Conservation (phyloP, 768 basidiomycete genomes). For the Leccinellum rugosiceps region DNA sequence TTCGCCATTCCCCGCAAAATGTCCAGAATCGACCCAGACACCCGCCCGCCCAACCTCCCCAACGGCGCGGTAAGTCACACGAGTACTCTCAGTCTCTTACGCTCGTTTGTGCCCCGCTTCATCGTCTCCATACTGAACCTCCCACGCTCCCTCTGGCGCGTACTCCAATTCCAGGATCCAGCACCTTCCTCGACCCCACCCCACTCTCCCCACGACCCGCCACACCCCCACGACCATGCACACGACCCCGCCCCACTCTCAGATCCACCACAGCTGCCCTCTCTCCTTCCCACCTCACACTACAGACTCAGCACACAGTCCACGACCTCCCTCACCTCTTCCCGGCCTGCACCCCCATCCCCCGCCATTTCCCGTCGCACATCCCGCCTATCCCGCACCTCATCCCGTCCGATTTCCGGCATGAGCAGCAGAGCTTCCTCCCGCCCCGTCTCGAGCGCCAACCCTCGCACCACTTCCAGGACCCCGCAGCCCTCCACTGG, state of each 20-base stretch:
- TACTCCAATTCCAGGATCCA: slow-evolving; percentile 28
- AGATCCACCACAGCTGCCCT: slow-evolving; percentile 4
- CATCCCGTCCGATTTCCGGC: slow-evolving; percentile 24
- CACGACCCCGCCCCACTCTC: not conserved
- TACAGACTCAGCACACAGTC: slow-evolving; percentile 25
- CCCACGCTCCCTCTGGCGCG: slow-evolving; percentile 26
- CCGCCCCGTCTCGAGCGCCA: slow-evolving; percentile 10
- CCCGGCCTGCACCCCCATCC: slow-evolving; percentile 60
- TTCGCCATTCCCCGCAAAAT: slow-evolving; percentile 47
- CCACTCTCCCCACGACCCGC: slow-evolving; percentile 35
- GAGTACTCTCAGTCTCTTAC: slow-evolving; percentile 23
- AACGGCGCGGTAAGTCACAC: slow-evolving; percentile 30
- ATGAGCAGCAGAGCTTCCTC: slow-evolving; percentile 17
- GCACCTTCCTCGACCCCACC: too few relatives aligned
- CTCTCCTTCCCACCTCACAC: slow-evolving; percentile 1
- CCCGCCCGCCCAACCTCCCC: not conserved
- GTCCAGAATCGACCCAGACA: slow-evolving; percentile 13
- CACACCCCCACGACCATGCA: not conserved
- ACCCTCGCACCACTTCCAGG: not conserved
- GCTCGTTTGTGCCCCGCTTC: slow-evolving; percentile 26
- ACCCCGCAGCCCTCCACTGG: not conserved
- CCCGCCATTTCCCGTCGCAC: slow-evolving; percentile 47
- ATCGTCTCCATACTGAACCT: slow-evolving; percentile 30
- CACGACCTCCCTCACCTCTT: slow-evolving; percentile 33
- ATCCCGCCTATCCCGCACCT: slow-evolving; percentile 31